Evolutionary conservation across 2,329 filamentous ascomycete species (phyloP), one percentile per base, ranked within the genome.

Genomic region (Sporothrix euskadiensis): DNA sequence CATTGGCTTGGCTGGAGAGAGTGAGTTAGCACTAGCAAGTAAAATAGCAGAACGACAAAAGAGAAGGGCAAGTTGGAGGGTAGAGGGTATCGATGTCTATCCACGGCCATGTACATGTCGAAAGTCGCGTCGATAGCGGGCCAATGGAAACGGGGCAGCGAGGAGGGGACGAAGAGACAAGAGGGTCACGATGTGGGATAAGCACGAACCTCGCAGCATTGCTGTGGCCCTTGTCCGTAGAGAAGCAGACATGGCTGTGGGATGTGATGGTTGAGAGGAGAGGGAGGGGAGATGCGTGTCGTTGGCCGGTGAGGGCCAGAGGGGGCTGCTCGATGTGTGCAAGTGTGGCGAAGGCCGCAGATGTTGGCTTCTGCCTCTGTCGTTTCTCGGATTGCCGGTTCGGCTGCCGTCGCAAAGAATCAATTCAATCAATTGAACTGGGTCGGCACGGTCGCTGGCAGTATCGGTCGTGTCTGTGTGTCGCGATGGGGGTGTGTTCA

Each of bases 1-100:
- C 6, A 88, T 83, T 77, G 92, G 91, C 83, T 89, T 92, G 82
- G 85, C 92, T 94, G 79, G 65, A 39, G 32, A 16, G 35, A 26
- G 32, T 16, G 35, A 26, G 47, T 73, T 68, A 73, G 72, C n/a
- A 65, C 9, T 0, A 19, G 19, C 7, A 22, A 49, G 6, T 5
- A 7, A 35, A 16, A 10, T 16, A 49, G 1, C 9, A 41, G 16
- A 19, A 66, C 3, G 35, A 26, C 19, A 65, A 41, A 14, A n/a
- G 59, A 65, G 8, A 44, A 14, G 26, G 26, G 26, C 26, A 22
- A 16, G 39, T 12, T 30, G n/a, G 30, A 26, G 1, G 2, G 26
- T 26, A 26, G 14, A 35, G 16, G 44, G 35, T 12, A 30, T 9
- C 2, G n/a, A 22, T 30, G 47, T 54, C 3, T 49, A 14, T 49